Evolutionary conservation across 805 yeast genomes (phyloP), one percentile per base, ranked within the genome.

Genomic region (Kluyveromyces aestuarii): DNA sequence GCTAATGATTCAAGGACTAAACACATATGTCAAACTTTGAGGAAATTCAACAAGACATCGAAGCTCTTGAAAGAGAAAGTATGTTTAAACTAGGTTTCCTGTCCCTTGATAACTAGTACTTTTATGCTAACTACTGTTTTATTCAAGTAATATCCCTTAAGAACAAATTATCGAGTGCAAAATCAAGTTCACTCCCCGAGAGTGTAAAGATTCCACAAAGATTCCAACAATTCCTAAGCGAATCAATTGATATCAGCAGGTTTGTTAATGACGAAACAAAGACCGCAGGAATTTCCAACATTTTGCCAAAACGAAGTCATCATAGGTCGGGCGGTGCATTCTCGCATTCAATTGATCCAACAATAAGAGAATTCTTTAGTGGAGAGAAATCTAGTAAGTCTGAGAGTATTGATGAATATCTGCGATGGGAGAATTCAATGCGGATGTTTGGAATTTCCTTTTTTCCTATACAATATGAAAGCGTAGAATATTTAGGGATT

Each of bases 361-460:
- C n/a, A 2, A 37, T 37, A 11, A 37, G 40, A 19, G 40, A 9
- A 10, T 19, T 17, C 8, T 37, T 37, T 37, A 19, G 14, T 30
- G 35, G 2, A 30, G 35, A 30, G 7, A 30, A 10, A 2, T 11
- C 11, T 30, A 11, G 3, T 30, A 30, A 30, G 14, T 2, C 35
- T 2, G 35, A 30, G 4, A 30, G 35, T 13, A 16, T 43, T 11
- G 14, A 21, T n/a, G 45, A 43, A 6, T 43, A 33, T 17, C 16
- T 43, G 8, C 38, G 36, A n/a, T 43, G 38, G 38, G 45, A 43
- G 27, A 43, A 43, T 36, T 19, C 39, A 16, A 21, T 43, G 19
- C 59, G 74, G 46, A 54, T 67, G 56, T 63, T 69, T 56, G 75
- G 75, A 0, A 64, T 69, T 2, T 69, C 72, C 3, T 60, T 62